Evolutionary conservation across 2,329 filamentous ascomycete genomes (phyloP), one percentile per base, ranked within the genome.

Genomic region (Pleoardoris graminearum): DNA sequence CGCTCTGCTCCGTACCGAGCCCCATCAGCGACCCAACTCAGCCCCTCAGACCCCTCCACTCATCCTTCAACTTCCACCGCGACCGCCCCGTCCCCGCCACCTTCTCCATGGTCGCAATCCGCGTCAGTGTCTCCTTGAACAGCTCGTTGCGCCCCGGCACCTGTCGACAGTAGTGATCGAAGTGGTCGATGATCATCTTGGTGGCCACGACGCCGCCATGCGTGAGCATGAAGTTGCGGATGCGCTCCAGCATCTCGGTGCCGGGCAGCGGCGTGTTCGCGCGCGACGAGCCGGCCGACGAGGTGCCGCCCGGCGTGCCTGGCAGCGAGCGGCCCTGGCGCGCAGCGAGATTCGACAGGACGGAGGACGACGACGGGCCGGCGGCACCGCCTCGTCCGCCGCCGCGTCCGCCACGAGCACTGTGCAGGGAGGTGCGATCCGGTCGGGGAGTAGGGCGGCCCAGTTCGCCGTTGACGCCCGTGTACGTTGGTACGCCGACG

Each of bases 401-500:
- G 7, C 19, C 62, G 59, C 5, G 68, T 7, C 76, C 76, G 42
- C 79, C 79, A 21, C 72, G 75, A 3, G 66, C 51, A 51, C 45
- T 65, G 53, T 70, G 78, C 51, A 30, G 54, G 47, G 22, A 49
- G 57, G 16, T 29, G 8, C 22, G 57, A 38, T 51, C 29, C 4
- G 50, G 48, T 25, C 29, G 21, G 7, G 23, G 44, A 76, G 77
- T 79, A 22, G 84, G 82, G 30, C 89, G 81, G 1, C 92, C 93
- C 4, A 85, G 86, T 44, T 87, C 82, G 8, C 93, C 93, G 41
- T 89, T 85, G 62, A 89, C 85, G 1, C 94, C 93, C 0, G 93
- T 97, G 93, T 93, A 97, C 0, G 93, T 97, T 7, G 94, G 90
- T 0, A 89, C 91, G 7, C 93, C 93, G 27, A 91, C 86, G 0